These are phyloP conservation scores for Oidiodendron maius DNA, from an alignment of 495 filamentous ascomycete genomes.

Conservation along the genomic window DNA sequence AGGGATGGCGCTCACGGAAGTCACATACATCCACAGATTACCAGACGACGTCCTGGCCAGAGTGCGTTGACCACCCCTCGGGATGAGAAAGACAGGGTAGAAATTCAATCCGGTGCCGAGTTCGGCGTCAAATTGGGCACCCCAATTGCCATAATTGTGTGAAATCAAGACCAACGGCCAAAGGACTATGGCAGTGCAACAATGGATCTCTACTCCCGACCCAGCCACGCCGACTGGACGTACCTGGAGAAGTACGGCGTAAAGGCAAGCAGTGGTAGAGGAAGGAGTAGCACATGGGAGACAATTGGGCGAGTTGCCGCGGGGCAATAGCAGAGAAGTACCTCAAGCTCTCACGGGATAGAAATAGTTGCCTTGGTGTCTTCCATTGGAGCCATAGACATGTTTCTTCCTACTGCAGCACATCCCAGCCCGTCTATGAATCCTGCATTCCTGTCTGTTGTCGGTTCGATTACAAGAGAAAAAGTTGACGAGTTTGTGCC, in stretches of 20 bases:
- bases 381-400: conserved; percentile 75
- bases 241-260: conserved; percentile 97
- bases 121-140: conserved; percentile 89
- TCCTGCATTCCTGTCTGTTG: conserved; percentile 74
- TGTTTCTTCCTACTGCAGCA: conserved; percentile 73
- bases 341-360: conserved; percentile 69
- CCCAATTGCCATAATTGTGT: conserved; percentile 81
- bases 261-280: conserved; percentile 88
- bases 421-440: conserved; percentile 73
- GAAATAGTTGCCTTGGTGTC: conserved; percentile 90
- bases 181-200: conserved; percentile 90
- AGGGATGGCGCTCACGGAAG: conserved; percentile 81
- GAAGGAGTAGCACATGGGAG: conserved; percentile 86
- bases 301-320: conserved; percentile 92
- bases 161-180: conserved; percentile 89
- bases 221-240: conserved; percentile 93
- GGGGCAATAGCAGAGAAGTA: conserved; percentile 95
- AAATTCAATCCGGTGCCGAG: conserved; percentile 93
- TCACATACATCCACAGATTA: conserved; percentile 93
- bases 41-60: conserved; percentile 84
- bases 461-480: conserved; percentile 67
- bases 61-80: conserved; percentile 86
- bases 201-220: conserved; percentile 87
- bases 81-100: conserved; percentile 84
- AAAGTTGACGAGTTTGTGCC: conserved; percentile 80